These are phyloP conservation scores for Mrakia hoshinonis DNA, from an alignment of 768 basidiomycete species.

Conservation along the genomic window DNA sequence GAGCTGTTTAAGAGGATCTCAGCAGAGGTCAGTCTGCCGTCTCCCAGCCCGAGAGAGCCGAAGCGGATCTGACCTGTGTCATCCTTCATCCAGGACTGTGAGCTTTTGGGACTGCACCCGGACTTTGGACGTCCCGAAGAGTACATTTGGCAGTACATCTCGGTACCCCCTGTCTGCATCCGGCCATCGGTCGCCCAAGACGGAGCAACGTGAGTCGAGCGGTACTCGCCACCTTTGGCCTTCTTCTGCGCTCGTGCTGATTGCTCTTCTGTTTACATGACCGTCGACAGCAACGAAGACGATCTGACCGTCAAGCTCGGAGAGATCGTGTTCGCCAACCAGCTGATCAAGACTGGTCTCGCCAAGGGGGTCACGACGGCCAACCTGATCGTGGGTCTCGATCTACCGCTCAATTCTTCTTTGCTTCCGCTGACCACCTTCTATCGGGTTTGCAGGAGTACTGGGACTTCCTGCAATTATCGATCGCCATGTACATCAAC, in stretches of 20 bases:
- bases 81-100: slow-evolving; percentile 62
- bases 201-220: slow-evolving; percentile 54
- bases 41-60: background rate
- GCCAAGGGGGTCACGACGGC: slow-evolving; percentile 77
- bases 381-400: slow-evolving; percentile 65
- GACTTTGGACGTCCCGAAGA: slow-evolving; percentile 86
- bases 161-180: slow-evolving; percentile 95
- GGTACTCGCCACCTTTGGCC: background rate
- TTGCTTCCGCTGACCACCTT: background rate
- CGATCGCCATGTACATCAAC: slow-evolving; percentile 96
- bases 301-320: slow-evolving; percentile 95
- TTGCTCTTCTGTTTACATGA: background rate
- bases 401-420: background rate
- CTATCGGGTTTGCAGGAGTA: slow-evolving; percentile 57
- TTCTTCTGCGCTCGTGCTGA: background rate
- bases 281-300: slow-evolving; percentile 71
- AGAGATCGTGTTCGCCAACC: slow-evolving; percentile 91
- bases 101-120: slow-evolving; percentile 82
- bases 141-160: slow-evolving; percentile 97
- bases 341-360: slow-evolving; percentile 80
- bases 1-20: slow-evolving; percentile 87
- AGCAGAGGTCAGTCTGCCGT: slow-evolving; percentile 56
- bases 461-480: slow-evolving; percentile 94
- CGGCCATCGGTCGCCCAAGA: slow-evolving; percentile 96
- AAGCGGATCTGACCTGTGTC: slow-evolving; percentile 8